Conservation (phyloP, 1,284 basidiomycete species). For the Neonothopanus nambi region DNA sequence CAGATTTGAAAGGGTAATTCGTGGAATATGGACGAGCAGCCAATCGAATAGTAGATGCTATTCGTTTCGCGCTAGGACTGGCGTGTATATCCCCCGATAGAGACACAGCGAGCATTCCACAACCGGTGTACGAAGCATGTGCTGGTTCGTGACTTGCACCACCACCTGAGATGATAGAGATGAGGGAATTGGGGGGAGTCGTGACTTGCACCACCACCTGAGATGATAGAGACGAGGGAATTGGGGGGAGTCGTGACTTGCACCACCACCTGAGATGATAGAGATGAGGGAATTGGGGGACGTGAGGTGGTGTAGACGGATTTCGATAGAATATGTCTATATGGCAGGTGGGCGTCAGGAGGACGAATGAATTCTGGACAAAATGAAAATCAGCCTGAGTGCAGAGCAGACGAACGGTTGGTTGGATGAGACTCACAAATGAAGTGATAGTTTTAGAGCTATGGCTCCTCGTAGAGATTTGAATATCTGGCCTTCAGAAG, state of each 20-base stretch:
- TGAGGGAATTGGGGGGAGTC: no score
- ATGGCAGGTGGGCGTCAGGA: background rate
- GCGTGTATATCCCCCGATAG: constrained; percentile 69
- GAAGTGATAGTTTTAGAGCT: constrained; percentile 49
- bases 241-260: constrained; percentile 75
- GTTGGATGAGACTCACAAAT: constrained; percentile 40
- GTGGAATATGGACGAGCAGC: constrained; percentile 28
- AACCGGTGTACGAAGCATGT: constrained; percentile 57
- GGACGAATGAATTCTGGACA: constrained; percentile 2
- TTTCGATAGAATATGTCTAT: constrained; percentile 38
- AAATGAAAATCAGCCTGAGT: no score
- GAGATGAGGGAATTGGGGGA: constrained; percentile 41
- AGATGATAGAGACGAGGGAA: constrained; percentile 59
- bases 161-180: constrained; percentile 64
- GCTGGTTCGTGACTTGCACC: constrained; percentile 75
- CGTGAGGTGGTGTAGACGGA: constrained; percentile 37
- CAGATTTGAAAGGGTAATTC: constrained; percentile 25
- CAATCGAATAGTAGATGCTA: constrained; percentile 51
- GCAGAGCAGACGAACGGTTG: background rate
- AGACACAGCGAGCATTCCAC: constrained; percentile 58
- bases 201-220: constrained; percentile 70
- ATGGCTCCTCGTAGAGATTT: constrained; percentile 55
- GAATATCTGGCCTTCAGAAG: constrained; percentile 51
- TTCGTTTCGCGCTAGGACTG: constrained; percentile 63
- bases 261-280: constrained; percentile 66